These are phyloP conservation scores for Ampelocalamus luodianensis DNA, from an alignment of 176 grass and related monocot genomes.

Conservation along the genomic window DNA sequence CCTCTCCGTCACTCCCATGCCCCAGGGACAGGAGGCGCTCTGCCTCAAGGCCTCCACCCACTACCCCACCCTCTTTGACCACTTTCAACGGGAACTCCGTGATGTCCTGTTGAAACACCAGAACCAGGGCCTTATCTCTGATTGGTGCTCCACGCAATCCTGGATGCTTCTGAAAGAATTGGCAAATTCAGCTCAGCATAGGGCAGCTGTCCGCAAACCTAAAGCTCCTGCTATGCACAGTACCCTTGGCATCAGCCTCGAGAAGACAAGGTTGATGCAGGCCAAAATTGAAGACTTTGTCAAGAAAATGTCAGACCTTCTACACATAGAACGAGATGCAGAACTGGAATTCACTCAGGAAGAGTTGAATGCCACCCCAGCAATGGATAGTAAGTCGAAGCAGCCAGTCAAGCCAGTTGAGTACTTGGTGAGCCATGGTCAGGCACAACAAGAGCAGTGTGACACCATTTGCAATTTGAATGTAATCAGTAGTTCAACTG, in stretches of 20 bases:
- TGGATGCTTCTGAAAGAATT: conserved; percentile 85
- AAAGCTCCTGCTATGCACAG: conserved; percentile 49
- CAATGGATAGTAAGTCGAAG: conserved; percentile 39
- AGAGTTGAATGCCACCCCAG: conserved; percentile 65
- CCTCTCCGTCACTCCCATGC: conserved; percentile 67
- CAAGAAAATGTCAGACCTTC: conserved; percentile 80
- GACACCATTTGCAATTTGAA: conserved; percentile 86
- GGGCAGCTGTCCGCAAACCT: conserved; percentile 59
- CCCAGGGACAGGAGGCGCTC: conserved; percentile 73
- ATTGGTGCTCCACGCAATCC: conserved; percentile 64
- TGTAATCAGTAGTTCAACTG: conserved; percentile 77
- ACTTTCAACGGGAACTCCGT: conserved; percentile 85
- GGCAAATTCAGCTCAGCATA: conserved; percentile 71
- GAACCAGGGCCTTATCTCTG: conserved; percentile 48
- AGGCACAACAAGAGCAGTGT: conserved; percentile 76
- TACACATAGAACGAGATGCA: conserved; percentile 75
- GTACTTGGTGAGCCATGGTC: conserved; percentile 77
- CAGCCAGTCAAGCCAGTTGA: conserved; percentile 56
- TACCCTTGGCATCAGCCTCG: conserved; percentile 65
- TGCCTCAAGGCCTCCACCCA: conserved; percentile 84
- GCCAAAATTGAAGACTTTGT: conserved; percentile 76
- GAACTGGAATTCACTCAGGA: conserved; percentile 84
- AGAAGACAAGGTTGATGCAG: conserved; percentile 72
- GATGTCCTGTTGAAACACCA: conserved; percentile 63
- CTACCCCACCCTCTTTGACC: conserved; percentile 90